Conservation (phyloP, 2,329 filamentous ascomycete species). For the Colletotrichum noveboracense region DNA sequence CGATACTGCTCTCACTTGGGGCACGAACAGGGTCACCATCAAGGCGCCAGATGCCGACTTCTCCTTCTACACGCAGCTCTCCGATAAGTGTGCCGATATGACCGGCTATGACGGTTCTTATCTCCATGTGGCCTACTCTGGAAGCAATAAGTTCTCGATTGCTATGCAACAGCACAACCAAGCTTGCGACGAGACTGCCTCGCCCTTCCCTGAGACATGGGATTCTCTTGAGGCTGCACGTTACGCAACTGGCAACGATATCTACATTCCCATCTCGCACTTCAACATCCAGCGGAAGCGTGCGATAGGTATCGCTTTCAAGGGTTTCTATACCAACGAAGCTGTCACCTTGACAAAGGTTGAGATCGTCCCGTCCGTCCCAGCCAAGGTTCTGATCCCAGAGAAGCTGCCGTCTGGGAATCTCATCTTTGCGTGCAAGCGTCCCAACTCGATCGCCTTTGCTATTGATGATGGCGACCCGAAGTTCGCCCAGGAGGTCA, state of each 20-base stretch:
- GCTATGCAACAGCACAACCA: constrained; percentile 71
- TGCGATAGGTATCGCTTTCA: constrained; percentile 64
- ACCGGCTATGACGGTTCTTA: constrained; percentile 62
- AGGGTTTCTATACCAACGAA: constrained; percentile 65
- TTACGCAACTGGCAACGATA: constrained; percentile 58
- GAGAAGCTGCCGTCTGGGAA: constrained; percentile 65
- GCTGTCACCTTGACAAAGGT: constrained; percentile 59
- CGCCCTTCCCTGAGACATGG: constrained; percentile 70
- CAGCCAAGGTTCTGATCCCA: constrained; percentile 57
- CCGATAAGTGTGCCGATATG: constrained; percentile 48
- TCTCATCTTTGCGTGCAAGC: constrained; percentile 67
- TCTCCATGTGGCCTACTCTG: constrained; percentile 68
- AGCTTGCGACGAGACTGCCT: constrained; percentile 57
- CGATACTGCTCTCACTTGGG: constrained; percentile 59
- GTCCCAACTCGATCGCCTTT: constrained; percentile 74
- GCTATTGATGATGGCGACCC: constrained; percentile 74
- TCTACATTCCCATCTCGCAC: constrained; percentile 71
- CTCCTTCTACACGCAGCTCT: constrained; percentile 64
- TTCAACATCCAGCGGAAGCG: constrained; percentile 66
- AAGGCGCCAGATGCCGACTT: constrained; percentile 50
- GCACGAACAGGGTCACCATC: constrained; percentile 53
- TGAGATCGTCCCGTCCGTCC: constrained; percentile 64
- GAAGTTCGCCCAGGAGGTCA: constrained; percentile 41
- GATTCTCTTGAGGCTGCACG: constrained; percentile 71
- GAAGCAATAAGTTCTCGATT: constrained; percentile 67